Evolutionary conservation across 2,329 filamentous ascomycete species (phyloP).

Genomic region (Thermothelomyces thermophilus): DNA sequence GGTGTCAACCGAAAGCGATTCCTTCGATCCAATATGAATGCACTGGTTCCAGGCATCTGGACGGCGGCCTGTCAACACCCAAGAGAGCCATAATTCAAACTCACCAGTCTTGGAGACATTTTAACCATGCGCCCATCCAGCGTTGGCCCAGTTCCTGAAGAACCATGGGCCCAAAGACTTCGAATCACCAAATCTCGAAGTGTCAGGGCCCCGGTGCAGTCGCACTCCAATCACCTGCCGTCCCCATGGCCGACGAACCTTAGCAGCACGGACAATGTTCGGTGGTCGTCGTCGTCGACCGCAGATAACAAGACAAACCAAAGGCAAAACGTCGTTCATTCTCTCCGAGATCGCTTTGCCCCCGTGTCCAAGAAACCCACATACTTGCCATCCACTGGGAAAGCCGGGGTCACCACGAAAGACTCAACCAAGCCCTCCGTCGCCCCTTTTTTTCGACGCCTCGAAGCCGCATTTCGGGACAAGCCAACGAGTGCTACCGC

Average conservation of each 20-base stretch:
- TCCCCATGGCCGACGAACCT: constrained; percentile 12
- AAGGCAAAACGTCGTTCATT: background rate
- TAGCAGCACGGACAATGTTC: constrained; percentile 13
- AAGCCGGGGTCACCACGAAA: background rate
- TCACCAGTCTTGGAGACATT: background rate
- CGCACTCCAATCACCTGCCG: background rate
- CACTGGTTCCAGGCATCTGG: too few species aligned
- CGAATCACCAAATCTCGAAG: constrained; percentile 8
- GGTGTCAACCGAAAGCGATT: too few species aligned
- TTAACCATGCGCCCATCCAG: constrained; percentile 2
- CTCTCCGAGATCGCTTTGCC: constrained; percentile 14
- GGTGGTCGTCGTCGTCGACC: background rate
- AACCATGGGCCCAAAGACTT: constrained; percentile 11
- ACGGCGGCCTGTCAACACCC: background rate
- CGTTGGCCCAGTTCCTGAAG: background rate
- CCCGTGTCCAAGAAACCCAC: background rate
- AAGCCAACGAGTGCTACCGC: background rate
- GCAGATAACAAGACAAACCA: background rate
- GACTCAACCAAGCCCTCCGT: constrained; percentile 10
- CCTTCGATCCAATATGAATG: too few species aligned
- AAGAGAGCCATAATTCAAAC: background rate
- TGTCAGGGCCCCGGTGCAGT: background rate
- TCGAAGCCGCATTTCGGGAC: constrained; percentile 13
- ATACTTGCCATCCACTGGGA: background rate
- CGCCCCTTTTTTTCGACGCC: constrained; percentile 17